Evolutionary conservation across 768 basidiomycete species (phyloP).

Genomic region (Amanita pallidorosea): DNA sequence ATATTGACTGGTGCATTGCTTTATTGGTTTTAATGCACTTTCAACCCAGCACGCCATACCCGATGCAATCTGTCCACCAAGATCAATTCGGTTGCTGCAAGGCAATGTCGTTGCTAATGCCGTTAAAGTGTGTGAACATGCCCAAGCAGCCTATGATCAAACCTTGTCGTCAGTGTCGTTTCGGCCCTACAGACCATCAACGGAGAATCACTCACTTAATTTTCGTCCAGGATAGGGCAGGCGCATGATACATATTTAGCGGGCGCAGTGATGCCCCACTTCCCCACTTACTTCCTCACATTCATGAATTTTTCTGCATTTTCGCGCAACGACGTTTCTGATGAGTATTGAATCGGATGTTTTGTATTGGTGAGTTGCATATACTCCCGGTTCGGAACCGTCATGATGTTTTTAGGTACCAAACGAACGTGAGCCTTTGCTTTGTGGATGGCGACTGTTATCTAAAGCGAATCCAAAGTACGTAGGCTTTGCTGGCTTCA

Average conservation of each 20-base stretch:
- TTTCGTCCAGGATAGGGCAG: neutral
- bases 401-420: neutral
- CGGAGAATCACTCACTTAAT: neutral
- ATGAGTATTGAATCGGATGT: neutral
- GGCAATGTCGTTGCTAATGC: neutral
- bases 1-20: too few species aligned
- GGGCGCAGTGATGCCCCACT: neutral
- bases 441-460: too few species aligned
- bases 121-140: neutral
- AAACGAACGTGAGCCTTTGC: conserved; percentile 1
- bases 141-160: neutral
- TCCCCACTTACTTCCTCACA: neutral
- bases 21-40: too few species aligned
- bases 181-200: neutral
- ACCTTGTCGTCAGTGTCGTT: neutral
- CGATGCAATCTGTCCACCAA: too few species aligned
- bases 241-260: neutral
- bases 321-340: neutral
- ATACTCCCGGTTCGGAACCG: neutral
- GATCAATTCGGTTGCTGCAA: too few species aligned
- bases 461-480: conserved; percentile 20
- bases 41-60: too few species aligned
- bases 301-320: neutral
- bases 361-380: neutral
- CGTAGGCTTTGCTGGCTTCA: conserved; percentile 41